Percentiles rank a stretch among this genome's conserved stretches.
phyloP scores from a whole-genome alignment of 352 stramenopile species.

The Pythium rhizo-oryzae region DNA sequence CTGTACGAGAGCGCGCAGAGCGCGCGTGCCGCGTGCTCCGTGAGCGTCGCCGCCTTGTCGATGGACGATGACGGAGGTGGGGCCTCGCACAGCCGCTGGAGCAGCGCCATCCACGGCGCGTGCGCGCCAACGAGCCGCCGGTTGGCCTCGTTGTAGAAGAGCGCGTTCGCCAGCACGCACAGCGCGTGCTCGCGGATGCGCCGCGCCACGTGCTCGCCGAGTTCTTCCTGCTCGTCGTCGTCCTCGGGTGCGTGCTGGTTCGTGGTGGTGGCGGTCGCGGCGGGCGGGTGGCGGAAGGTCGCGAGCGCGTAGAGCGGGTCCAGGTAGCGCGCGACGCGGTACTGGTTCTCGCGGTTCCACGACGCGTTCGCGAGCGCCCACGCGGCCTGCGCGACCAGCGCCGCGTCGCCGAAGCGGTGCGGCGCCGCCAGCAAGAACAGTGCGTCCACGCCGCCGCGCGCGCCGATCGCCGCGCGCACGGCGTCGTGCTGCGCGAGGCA shows the following conservation, averaged over 20 bases:
- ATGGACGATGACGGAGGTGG: not conserved
- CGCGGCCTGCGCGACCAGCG: conserved; percentile 67
- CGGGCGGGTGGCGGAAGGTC: conserved; percentile 10
- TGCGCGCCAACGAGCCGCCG: conserved; percentile 64
- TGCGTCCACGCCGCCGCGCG: conserved; percentile 76
- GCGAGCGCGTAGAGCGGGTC: conserved; percentile 62
- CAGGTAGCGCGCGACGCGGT: conserved; percentile 79
- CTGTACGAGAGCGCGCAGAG: conserved; percentile 85
- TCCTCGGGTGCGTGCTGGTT: not conserved
- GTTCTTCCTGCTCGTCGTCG: not conserved
- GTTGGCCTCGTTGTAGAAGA: conserved; percentile 93
- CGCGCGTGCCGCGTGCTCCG: conserved; percentile 78
- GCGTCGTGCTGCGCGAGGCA: conserved; percentile 82
- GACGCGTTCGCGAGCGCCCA: conserved; percentile 89
- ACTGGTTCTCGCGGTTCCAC: conserved; percentile 91
- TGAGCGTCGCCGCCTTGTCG: not conserved
- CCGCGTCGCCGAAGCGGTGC: conserved; percentile 30
- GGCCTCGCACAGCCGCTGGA: conserved; percentile 45
- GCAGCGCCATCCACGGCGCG: conserved; percentile 53
- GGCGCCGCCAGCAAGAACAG: conserved; percentile 70
- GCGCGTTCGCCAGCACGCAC: conserved; percentile 76
- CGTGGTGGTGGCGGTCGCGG: too few relatives aligned
- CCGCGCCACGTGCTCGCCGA: not conserved
- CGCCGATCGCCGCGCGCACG: conserved; percentile 69
- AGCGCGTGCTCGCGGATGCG: conserved; percentile 73